Base-by-base conservation (phyloP, 2,329 filamentous ascomycete species). In the Calonectria fujianensis region DNA sequence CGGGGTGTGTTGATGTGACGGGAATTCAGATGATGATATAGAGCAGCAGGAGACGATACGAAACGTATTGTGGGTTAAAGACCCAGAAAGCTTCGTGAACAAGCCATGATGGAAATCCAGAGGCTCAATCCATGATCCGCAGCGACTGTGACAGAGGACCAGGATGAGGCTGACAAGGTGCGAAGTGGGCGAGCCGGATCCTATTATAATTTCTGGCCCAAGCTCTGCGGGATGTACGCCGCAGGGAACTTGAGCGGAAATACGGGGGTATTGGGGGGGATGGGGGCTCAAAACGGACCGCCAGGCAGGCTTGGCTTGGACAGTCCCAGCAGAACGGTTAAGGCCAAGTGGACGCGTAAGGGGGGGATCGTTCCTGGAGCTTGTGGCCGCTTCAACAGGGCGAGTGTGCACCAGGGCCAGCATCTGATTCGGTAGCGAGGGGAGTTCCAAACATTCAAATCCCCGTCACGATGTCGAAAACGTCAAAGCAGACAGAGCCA, bases 61-160 rank as follows among this genome's bases (percentile, higher is more conserved):
- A 39, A 20, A 59, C 41, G 32, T n/a, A 54, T 68, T 59, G n/a
- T 45, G 24, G 52, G 59, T 29, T 41, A 45, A n/a, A 54, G 48
- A 52, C 69, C 69, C 57, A 41, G 13, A 20, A 24, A 50, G 64
- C 32, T 37, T 39, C 37, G 57, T 61, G 69, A 72, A 41, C 27
- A 24, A 48, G 39, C 66, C 74, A 80, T 76, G 75, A 77, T 77
- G 69, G n/a, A 20, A 68, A 37, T 24, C 18, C 64, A 54, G n/a
- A 69, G 11, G 37, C 35, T 78, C 73, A 80, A 61, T 79, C 75
- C 79, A 80, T 80, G 69, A 45, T 70, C 67, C 41, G 75, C 45
- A 24, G 48, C 39, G 27, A 14, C 45, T 59, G 48, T 74, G 64
- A 24, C 61, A 54, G 57, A 70, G 65, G 54, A 51, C 70, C 59